A percentile compares a stretch with the other conserved stretches of the same genome.
Conservation (phyloP, 2,329 filamentous ascomycete genomes). For the Alternaria sp. region DNA sequence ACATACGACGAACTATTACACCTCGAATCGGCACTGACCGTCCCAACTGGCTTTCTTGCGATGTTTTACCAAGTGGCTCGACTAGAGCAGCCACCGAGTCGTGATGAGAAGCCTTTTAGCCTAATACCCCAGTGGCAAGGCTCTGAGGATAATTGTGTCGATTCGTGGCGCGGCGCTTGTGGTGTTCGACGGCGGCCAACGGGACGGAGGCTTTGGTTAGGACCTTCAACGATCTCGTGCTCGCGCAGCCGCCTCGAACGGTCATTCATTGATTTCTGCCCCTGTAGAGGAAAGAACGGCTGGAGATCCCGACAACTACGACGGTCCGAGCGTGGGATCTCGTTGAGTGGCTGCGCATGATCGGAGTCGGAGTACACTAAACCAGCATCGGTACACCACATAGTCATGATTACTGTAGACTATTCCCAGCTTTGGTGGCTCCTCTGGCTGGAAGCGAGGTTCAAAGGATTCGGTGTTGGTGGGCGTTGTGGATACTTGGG, state of each 20-base stretch:
- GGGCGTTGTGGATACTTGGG: neutral
- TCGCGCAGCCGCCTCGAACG: neutral
- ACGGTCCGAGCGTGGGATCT: neutral
- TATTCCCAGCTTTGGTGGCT: neutral
- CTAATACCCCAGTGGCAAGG: conserved; percentile 16
- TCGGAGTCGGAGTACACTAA: neutral
- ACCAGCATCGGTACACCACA: neutral
- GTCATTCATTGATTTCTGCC: neutral
- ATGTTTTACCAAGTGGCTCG: neutral
- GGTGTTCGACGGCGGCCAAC: conserved; percentile 5
- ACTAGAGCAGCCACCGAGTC: conserved; percentile 8
- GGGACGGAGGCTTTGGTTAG: conserved; percentile 3
- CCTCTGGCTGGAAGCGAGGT: neutral
- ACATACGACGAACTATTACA: neutral
- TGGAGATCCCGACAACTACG: neutral
- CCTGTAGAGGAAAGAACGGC: neutral
- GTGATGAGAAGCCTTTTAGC: conserved; percentile 12
- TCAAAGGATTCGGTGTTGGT: neutral
- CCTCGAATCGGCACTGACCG: neutral
- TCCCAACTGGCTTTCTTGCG: neutral
- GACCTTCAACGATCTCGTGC: conserved; percentile 2
- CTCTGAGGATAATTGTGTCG: neutral
- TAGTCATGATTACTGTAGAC: neutral
- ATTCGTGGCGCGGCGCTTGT: conserved; percentile 7
- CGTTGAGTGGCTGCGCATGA: conserved; percentile 1